Evolutionary conservation across 768 basidiomycete genomes (phyloP).

Genomic region (Suillus sp.): DNA sequence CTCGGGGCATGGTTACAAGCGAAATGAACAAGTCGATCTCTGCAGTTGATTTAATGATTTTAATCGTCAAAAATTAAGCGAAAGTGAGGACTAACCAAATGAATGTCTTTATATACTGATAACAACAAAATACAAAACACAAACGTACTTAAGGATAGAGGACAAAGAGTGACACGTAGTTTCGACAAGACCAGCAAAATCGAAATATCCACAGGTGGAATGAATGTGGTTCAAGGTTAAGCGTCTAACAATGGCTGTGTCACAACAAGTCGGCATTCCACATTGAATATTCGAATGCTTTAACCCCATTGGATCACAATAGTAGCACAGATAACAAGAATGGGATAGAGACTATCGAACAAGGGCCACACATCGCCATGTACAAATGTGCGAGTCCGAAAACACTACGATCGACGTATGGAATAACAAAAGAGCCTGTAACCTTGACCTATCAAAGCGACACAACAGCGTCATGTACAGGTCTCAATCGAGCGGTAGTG

Average conservation of each 20-base stretch:
- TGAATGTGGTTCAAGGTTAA: neutral
- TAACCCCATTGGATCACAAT: neutral
- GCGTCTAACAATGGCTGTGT: neutral
- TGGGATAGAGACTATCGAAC: constrained; percentile 10
- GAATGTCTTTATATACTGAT: neutral
- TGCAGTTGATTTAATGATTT: neutral
- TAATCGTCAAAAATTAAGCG: neutral
- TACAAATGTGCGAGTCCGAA: constrained; percentile 14
- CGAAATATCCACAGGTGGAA: neutral
- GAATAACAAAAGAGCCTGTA: constrained; percentile 5
- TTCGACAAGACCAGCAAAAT: constrained; percentile 1
- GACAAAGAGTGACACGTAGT: constrained; percentile 1
- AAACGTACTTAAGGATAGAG: neutral
- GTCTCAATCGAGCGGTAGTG: constrained; percentile 62
- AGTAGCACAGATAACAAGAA: constrained; percentile 17
- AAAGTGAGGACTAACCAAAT: neutral
- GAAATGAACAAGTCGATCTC: neutral
- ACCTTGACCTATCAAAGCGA: constrained; percentile 11
- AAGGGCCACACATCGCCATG: constrained; percentile 17
- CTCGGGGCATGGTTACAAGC: constrained; percentile 52
- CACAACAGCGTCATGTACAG: constrained; percentile 28
- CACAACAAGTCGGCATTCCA: neutral
- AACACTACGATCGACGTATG: constrained; percentile 10
- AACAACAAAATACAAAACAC: neutral
- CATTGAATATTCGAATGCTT: neutral